A percentile compares a stretch with the other conserved stretches of the same genome.
Evolutionary conservation across 2,329 filamentous ascomycete species (phyloP).

Genomic region (Calonectria henricotiae): DNA sequence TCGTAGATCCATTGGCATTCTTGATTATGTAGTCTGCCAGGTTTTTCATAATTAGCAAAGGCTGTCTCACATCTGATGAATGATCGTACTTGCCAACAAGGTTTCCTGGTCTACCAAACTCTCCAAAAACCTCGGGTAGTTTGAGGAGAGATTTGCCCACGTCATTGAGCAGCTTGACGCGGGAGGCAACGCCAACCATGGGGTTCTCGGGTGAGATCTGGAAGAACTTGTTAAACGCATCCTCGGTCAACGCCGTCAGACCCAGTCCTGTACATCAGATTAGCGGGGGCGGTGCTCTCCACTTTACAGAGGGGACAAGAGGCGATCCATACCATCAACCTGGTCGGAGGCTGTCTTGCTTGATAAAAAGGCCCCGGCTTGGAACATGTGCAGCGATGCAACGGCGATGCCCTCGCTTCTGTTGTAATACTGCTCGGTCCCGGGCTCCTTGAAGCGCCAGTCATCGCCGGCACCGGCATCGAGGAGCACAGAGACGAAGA

Average conservation of each 20-base stretch:
- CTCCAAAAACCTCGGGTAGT: conserved; percentile 61
- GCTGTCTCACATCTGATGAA: not conserved
- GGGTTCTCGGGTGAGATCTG: conserved; percentile 64
- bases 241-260: conserved; percentile 56
- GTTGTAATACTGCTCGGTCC: conserved; percentile 55
- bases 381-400: conserved; percentile 68
- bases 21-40: conserved; percentile 60
- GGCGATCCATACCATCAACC: conserved; percentile 57
- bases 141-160: conserved; percentile 62
- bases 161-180: conserved; percentile 60
- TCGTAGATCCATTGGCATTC: conserved; percentile 47
- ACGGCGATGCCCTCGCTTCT: conserved; percentile 70
- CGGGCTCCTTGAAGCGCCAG: conserved; percentile 65
- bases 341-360: conserved; percentile 38
- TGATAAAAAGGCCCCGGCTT: conserved; percentile 58
- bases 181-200: conserved; percentile 64
- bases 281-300: conserved; percentile 12
- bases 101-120: conserved; percentile 63
- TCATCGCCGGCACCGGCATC: conserved; percentile 70
- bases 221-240: conserved; percentile 59
- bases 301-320: too few species aligned
- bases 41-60: not conserved
- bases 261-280: conserved; percentile 51
- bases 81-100: conserved; percentile 61
- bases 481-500: conserved; percentile 74